Evolutionary conservation across 257 asterid species (phyloP).

Genomic region (Nicotiana tomentosiformis): DNA sequence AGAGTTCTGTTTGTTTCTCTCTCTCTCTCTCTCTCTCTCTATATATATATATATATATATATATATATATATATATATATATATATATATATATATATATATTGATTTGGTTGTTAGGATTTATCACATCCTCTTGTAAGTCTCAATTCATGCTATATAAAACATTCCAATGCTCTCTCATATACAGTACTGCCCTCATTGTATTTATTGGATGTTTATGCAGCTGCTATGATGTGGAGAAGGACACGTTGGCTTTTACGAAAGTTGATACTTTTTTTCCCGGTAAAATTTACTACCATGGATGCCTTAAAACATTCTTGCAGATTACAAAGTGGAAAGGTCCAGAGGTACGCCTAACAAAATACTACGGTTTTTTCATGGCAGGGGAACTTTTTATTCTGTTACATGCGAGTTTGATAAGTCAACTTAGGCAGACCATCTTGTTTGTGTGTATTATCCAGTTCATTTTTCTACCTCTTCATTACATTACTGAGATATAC

Average conservation of each 20-base stretch:
- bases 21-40: no score
- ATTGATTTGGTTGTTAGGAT: background rate
- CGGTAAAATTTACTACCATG: slow-evolving; percentile 75
- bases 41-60: background rate
- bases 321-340: slow-evolving; percentile 97
- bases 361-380: background rate
- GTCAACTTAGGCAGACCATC: background rate
- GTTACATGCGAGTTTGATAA: background rate
- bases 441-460: background rate
- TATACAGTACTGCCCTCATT: background rate
- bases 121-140: background rate
- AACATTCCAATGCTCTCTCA: background rate
- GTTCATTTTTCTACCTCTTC: background rate
- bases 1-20: background rate
- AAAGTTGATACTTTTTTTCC: slow-evolving; percentile 89
- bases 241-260: slow-evolving; percentile 75
- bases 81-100: background rate
- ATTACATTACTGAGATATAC: background rate
- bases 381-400: background rate
- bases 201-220: slow-evolving; percentile 11
- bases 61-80: no score
- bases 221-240: slow-evolving; percentile 88
- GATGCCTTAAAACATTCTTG: slow-evolving; percentile 90
- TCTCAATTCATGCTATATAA: background rate
- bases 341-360: slow-evolving; percentile 60